A percentile compares a stretch with the other conserved stretches of the same genome.
phyloP scores from a whole-genome alignment of 352 stramenopile genomes.

The Thraustochytrium striatum region DNA sequence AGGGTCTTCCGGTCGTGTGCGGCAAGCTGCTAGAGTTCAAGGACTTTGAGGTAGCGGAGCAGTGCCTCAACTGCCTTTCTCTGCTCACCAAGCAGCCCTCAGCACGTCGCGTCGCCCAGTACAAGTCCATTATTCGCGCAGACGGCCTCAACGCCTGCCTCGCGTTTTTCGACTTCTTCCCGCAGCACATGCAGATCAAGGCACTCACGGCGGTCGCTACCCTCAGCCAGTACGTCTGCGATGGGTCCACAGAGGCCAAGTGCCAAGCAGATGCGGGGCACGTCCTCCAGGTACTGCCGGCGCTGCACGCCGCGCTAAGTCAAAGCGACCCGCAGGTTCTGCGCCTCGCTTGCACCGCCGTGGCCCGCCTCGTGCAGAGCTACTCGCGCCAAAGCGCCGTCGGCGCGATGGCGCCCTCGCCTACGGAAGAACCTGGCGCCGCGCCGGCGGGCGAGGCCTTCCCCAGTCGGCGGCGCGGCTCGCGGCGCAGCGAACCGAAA shows the following conservation, averaged over 20 bases:
- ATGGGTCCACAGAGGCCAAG: neutral
- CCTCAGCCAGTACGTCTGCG: constrained; percentile 22
- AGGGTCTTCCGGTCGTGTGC: constrained; percentile 14
- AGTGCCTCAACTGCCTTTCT: constrained; percentile 29
- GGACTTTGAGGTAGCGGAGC: constrained; percentile 40
- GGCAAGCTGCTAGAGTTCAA: constrained; percentile 27
- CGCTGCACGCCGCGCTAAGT: neutral
- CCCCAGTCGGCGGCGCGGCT: too few relatives aligned
- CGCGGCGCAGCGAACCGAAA: too few relatives aligned
- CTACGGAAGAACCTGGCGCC: too few relatives aligned
- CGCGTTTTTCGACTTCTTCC: constrained; percentile 43
- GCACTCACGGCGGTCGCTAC: neutral
- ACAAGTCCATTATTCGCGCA: neutral
- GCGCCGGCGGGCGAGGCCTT: too few relatives aligned
- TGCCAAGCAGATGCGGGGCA: neutral
- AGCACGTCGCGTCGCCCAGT: neutral
- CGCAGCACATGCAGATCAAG: constrained; percentile 44
- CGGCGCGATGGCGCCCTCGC: too few relatives aligned
- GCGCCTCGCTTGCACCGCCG: constrained; percentile 5
- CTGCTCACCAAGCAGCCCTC: neutral
- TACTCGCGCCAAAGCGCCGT: too few relatives aligned
- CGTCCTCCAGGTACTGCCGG: constrained; percentile 30
- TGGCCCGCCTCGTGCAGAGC: neutral
- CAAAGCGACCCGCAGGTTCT: constrained; percentile 1
- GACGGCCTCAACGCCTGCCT: constrained; percentile 17